A percentile compares a stretch with the other conserved stretches of the same genome.
Conservation (phyloP, 1,284 basidiomycete species). For the Agaricales sp. region DNA sequence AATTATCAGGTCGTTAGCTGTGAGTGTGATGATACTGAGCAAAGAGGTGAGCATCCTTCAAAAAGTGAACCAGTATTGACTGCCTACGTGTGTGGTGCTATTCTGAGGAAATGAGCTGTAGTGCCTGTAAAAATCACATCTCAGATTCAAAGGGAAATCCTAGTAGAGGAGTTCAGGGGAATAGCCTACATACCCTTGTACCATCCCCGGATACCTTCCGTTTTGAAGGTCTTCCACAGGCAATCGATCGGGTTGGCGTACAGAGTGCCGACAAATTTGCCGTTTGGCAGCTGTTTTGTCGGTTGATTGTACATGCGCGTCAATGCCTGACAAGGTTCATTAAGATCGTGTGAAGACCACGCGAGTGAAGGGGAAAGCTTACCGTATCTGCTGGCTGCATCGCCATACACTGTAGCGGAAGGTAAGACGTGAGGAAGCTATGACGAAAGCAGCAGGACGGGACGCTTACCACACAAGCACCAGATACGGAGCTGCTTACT, state of each 20-base stretch:
- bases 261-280: conserved; percentile 65
- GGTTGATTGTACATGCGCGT: conserved; percentile 98
- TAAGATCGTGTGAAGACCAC: conserved; percentile 4
- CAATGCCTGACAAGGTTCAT: conserved; percentile 45
- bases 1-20: conserved; percentile 78
- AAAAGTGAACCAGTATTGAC: not conserved
- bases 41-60: conserved; percentile 3
- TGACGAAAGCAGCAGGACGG: conserved; percentile 19
- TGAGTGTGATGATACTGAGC: conserved; percentile 72
- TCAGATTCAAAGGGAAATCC: not conserved
- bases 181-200: conserved; percentile 88
- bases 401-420: conserved; percentile 49
- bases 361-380: conserved; percentile 19
- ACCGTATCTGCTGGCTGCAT: conserved; percentile 90
- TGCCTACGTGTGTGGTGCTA: conserved; percentile 82
- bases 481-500: conserved; percentile 81
- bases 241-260: conserved; percentile 94
- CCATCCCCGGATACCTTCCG: conserved; percentile 86
- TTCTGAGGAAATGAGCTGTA: conserved; percentile 85
- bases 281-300: conserved; percentile 62
- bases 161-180: not conserved
- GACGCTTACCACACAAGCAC: conserved; percentile 88
- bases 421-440: conserved; percentile 5
- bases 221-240: conserved; percentile 89
- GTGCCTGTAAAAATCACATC: conserved; percentile 43